Evolutionary conservation across 805 yeast genomes (phyloP).

Genomic region (Zygosaccharomyces siamensis): DNA sequence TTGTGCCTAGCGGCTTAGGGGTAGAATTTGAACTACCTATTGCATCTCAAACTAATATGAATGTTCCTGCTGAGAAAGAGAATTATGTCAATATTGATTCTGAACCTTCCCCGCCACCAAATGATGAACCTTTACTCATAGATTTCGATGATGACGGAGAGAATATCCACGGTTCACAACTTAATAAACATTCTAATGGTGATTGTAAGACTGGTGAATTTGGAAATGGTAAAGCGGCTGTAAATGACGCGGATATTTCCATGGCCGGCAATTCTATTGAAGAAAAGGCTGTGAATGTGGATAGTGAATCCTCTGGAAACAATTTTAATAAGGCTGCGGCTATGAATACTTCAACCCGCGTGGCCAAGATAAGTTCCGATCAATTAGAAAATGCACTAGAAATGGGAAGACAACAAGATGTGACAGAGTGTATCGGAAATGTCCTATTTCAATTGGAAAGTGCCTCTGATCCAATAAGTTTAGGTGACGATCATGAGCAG

Average conservation of each 20-base stretch:
- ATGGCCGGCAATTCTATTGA: constrained; percentile 6
- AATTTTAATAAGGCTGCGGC: constrained; percentile 14
- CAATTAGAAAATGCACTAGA: constrained; percentile 73
- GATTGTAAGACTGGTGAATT: background rate
- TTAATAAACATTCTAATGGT: background rate
- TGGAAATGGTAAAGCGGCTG: background rate
- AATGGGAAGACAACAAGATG: constrained; percentile 92
- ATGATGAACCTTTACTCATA: constrained; percentile 6
- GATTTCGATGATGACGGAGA: constrained; percentile 6
- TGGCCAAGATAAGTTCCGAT: constrained; percentile 42
- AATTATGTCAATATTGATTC: background rate
- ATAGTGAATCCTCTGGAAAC: background rate
- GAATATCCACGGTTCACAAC: background rate
- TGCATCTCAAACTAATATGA: background rate
- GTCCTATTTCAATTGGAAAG: constrained; percentile 88
- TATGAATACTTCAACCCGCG: constrained; percentile 23
- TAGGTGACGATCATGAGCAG: constrained; percentile 77
- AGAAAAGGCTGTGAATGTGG: background rate
- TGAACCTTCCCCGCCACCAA: constrained; percentile 3
- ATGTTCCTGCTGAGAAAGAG: background rate
- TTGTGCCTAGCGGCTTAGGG: constrained; percentile 63
- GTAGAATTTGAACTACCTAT: constrained; percentile 47
- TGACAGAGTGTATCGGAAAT: constrained; percentile 93
- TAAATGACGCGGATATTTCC: constrained; percentile 4
- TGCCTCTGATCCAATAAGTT: constrained; percentile 61